Conservation (phyloP, 441 rosid species). For the Lagerstroemia fauriei region DNA sequence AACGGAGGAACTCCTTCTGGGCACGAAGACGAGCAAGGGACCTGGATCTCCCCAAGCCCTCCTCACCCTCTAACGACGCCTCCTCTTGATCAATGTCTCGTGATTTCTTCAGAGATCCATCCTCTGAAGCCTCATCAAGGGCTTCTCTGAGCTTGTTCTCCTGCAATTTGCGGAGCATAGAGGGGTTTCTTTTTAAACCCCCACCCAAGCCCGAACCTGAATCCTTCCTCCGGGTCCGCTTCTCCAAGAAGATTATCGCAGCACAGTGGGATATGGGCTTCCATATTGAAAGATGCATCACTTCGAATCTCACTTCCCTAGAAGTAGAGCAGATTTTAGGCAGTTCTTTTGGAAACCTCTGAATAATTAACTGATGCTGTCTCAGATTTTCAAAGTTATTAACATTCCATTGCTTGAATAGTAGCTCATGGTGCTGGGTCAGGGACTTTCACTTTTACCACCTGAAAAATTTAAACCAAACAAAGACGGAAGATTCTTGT, state of each 20-base stretch:
- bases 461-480: constrained; percentile 3
- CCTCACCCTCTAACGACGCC: constrained; percentile 28
- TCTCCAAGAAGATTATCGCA: constrained; percentile 51
- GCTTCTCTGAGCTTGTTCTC: constrained; percentile 66
- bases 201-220: constrained; percentile 44
- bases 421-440: not conserved
- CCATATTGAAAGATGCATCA: constrained; percentile 73
- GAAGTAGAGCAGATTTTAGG: constrained; percentile 11
- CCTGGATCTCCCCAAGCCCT: constrained; percentile 56
- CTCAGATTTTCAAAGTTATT: constrained; percentile 18
- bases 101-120: constrained; percentile 58
- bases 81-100: constrained; percentile 55
- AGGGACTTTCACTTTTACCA: constrained; percentile 12
- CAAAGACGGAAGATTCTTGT: constrained; percentile 12
- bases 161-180: constrained; percentile 54
- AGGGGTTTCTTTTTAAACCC: constrained; percentile 48
- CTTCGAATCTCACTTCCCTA: not conserved
- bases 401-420: constrained; percentile 9
- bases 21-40: constrained; percentile 63
- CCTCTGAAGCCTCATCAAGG: constrained; percentile 67
- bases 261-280: constrained; percentile 70
- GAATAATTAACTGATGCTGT: not conserved
- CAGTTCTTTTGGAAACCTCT: not conserved
- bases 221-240: constrained; percentile 49
- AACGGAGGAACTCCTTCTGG: constrained; percentile 60